Evolutionary conservation across 495 filamentous ascomycete species (phyloP).

Genomic region (Pseudotulostoma volvatum): DNA sequence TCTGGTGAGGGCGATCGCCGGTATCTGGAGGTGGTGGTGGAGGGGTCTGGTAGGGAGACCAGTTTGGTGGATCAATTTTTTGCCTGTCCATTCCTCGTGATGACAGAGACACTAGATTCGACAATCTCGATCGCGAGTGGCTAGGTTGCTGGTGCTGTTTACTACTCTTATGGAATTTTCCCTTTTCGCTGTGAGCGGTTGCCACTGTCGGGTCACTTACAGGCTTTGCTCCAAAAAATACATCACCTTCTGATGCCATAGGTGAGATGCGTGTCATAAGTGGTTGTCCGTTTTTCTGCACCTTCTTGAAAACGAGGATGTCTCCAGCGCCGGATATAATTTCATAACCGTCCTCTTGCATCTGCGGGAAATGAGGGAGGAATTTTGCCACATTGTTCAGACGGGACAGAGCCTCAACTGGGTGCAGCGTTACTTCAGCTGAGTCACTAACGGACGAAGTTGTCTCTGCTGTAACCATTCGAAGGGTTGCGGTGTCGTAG

Average conservation of each 20-base stretch:
- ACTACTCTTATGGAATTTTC: too few relatives aligned
- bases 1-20: too few relatives aligned
- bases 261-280: constrained; percentile 1
- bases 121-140: too few relatives aligned
- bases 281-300: constrained; percentile 18
- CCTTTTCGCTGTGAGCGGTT: too few relatives aligned
- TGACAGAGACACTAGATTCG: constrained; percentile 31
- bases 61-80: constrained; percentile 24
- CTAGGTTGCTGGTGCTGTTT: too few relatives aligned
- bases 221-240: constrained; percentile 1
- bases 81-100: too few relatives aligned
- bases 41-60: constrained; percentile 13
- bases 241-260: constrained; percentile 6
- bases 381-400: constrained; percentile 57
- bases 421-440: constrained; percentile 27
- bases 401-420: constrained; percentile 47
- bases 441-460: constrained; percentile 36
- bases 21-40: constrained; percentile 1
- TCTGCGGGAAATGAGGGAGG: constrained; percentile 45
- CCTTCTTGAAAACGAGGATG: constrained; percentile 56
- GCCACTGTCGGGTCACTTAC: background rate
- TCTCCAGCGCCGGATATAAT: constrained; percentile 54
- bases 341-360: constrained; percentile 54
- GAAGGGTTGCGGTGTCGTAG: constrained; percentile 48
- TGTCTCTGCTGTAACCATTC: constrained; percentile 44